Base-by-base conservation (phyloP, 371 early-diverging fungal species). In the Lichtheimia hyalospora region DNA sequence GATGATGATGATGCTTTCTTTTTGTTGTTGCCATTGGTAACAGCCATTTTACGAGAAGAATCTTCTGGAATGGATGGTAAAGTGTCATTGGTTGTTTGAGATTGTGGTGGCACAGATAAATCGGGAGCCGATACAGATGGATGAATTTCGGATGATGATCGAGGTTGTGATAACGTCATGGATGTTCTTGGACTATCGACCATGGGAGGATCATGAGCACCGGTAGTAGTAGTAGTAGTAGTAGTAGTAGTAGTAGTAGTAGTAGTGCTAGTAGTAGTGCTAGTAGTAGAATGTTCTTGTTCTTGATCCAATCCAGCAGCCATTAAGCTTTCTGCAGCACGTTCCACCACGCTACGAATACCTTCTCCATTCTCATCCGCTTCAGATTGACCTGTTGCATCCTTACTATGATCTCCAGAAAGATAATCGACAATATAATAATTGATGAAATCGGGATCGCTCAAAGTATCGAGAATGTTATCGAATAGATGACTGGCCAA, bases 391-490 rank as follows among this genome's bases (percentile, higher is more conserved):
- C 25, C 42, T 1, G 12, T 4, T 20, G 21, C 3, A 12, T 60
- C 61, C 0, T 57, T 63, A 13, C 54, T 51, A 43, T 51, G 61
- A 49, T 71, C 62, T 5, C 5, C 46, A 13, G 73, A 67, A 1
- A 81, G 52, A 39, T 73, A 61, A 8, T 74, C 68, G 14, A 81
- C 63, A 20, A 81, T 73, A 53, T 61, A 67, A 21, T 67, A 51
- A 52, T 81, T 81, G 24, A 81, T 60, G 28, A 71, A 77, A 28
- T 81, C 81, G 7, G 81, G 81, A 53, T 81, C 74, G 20, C 78
- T 75, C 8, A 71, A 34, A 3, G 58, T 71, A 4, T 64, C 64
- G 16, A 81, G 46, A 5, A 73, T 60, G 54, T 58, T 64, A 3
- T 68, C 81, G 60, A 77, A 74, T 2, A 77, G 39, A 51, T 74